Percentiles rank a stretch among this genome's conserved stretches.
phyloP scores from a whole-genome alignment of 2,329 filamentous ascomycete species.

The Alternaria sp. region DNA sequence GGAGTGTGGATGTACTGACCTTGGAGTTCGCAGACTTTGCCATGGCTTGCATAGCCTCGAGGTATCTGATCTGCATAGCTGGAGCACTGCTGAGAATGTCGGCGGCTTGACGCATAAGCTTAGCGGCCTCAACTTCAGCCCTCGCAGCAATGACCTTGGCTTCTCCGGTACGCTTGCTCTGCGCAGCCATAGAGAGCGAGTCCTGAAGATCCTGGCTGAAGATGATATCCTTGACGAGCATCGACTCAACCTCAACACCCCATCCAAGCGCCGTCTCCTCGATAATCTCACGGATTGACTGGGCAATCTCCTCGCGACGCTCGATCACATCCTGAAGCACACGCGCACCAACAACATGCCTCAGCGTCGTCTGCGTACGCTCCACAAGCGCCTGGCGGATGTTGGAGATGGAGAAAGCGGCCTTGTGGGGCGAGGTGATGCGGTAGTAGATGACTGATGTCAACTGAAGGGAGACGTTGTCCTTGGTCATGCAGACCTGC shows the following conservation, averaged over 20 bases:
- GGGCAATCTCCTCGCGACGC: slow-evolving; percentile 94
- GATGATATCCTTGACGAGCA: slow-evolving; percentile 99
- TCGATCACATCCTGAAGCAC: slow-evolving; percentile 98
- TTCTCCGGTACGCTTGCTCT: slow-evolving; percentile 98
- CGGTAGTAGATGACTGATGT: slow-evolving; percentile 99
- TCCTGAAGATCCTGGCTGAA: slow-evolving; percentile 96
- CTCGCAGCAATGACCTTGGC: slow-evolving; percentile 97
- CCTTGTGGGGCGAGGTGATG: slow-evolving; percentile 93
- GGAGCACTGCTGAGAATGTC: slow-evolving; percentile 85
- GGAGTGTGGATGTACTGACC: no score
- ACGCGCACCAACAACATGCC: slow-evolving; percentile 93
- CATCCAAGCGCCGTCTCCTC: slow-evolving; percentile 92
- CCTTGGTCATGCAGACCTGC: slow-evolving; percentile 99
- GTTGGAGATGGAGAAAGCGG: slow-evolving; percentile 94
- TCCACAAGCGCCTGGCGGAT: slow-evolving; percentile 95
- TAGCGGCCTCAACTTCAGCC: slow-evolving; percentile 94
- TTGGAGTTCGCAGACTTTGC: slow-evolving; percentile 73
- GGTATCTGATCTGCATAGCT: slow-evolving; percentile 79
- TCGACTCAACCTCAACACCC: slow-evolving; percentile 96
- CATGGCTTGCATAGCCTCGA: slow-evolving; percentile 99
- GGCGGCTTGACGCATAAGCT: slow-evolving; percentile 66
- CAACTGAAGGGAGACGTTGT: slow-evolving; percentile 93
- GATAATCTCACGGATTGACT: slow-evolving; percentile 95
- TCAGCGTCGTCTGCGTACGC: slow-evolving; percentile 95
- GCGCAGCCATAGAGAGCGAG: slow-evolving; percentile 95